Evolutionary conservation across 352 stramenopile genomes (phyloP).

Genomic region (Phytophthora pinifolia): DNA sequence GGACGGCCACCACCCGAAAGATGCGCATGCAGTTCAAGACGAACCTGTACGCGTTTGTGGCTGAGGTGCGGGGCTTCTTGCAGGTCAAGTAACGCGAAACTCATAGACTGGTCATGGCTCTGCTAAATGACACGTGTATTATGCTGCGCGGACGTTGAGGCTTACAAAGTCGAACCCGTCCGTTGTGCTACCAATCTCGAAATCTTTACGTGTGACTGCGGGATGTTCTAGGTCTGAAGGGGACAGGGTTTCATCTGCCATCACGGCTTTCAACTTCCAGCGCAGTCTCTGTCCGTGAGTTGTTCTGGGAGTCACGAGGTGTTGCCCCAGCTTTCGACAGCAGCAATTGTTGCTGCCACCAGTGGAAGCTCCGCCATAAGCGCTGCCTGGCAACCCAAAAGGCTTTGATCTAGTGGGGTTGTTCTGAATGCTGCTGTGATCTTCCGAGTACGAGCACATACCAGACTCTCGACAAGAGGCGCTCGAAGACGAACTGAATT

Average conservation of each 20-base stretch:
- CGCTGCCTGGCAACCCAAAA: constrained; percentile 12
- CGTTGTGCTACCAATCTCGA: constrained; percentile 19
- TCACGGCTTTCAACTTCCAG: constrained; percentile 29
- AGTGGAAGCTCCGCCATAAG: not conserved
- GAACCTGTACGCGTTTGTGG: constrained; percentile 81
- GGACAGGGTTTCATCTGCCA: constrained; percentile 36
- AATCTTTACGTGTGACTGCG: constrained; percentile 2
- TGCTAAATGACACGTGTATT: constrained; percentile 1
- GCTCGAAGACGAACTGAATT: constrained; percentile 1
- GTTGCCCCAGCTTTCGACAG: constrained; percentile 44
- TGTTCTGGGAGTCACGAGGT: constrained; percentile 28
- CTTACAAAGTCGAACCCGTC: constrained; percentile 39
- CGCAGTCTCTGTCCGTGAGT: constrained; percentile 28
- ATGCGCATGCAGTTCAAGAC: constrained; percentile 77
- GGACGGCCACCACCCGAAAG: constrained; percentile 62
- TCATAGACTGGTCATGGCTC: not conserved
- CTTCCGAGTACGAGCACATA: constrained; percentile 12
- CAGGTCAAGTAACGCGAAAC: constrained; percentile 61
- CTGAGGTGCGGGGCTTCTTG: constrained; percentile 79
- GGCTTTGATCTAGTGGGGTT: constrained; percentile 15
- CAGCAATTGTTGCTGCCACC: constrained; percentile 23
- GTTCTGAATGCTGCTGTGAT: constrained; percentile 19
- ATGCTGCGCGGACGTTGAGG: constrained; percentile 15
- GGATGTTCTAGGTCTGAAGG: constrained; percentile 35
- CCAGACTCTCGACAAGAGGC: constrained; percentile 1